Evolutionary conservation across 139 green algal species (phyloP).

Genomic region (Volvox reticuliferus): DNA sequence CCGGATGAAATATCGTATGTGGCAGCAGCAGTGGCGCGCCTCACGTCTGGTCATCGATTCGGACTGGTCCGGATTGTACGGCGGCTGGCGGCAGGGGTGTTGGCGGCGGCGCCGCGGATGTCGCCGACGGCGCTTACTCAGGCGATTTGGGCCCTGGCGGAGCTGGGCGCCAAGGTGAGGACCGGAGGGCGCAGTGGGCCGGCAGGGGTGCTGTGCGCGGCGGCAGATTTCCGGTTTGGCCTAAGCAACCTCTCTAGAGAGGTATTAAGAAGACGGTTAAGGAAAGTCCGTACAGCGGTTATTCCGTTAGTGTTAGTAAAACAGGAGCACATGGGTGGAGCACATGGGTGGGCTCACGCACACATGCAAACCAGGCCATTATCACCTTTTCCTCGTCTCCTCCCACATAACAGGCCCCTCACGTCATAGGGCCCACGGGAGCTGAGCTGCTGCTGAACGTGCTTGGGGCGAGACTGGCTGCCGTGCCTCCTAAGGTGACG

Average conservation of each 20-base stretch:
- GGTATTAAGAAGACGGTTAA: no score
- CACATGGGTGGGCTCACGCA: no score
- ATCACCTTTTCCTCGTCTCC: neutral
- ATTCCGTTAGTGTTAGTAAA: no score
- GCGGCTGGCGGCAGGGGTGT: neutral
- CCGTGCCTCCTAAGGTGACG: neutral
- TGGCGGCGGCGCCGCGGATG: conserved; percentile 28
- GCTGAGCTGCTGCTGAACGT: conserved; percentile 11
- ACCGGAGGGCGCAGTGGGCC: neutral
- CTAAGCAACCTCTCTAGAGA: no score
- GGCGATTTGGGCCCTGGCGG: conserved; percentile 27
- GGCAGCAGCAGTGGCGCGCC: neutral
- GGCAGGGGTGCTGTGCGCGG: neutral
- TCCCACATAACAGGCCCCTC: neutral
- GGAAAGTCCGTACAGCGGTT: no score
- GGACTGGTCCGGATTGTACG: neutral
- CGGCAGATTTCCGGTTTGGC: no score
- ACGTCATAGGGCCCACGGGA: neutral
- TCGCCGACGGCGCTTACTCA: neutral
- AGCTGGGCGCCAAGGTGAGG: neutral
- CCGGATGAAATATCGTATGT: conserved; percentile 9
- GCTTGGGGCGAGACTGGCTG: neutral
- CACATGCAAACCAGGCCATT: no score
- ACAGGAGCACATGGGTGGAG: no score
- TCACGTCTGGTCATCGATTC: neutral